Conservation (phyloP, 2,329 filamentous ascomycete genomes). For the Penicillium griseofulvum region DNA sequence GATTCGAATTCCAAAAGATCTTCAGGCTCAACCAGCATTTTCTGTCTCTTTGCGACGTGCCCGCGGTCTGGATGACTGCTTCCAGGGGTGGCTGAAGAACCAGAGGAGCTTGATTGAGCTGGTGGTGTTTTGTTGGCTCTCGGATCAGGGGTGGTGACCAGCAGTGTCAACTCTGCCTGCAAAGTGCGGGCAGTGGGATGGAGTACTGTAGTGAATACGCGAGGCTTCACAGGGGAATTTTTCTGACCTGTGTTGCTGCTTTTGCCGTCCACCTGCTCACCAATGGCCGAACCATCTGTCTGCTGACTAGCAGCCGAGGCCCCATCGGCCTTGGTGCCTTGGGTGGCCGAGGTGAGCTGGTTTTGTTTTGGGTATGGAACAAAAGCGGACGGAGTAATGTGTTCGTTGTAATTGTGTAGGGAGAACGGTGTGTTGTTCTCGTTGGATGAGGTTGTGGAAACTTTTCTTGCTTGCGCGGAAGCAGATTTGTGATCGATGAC, state of each 20-base stretch:
- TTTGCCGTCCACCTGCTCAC: slow-evolving; percentile 45
- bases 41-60: slow-evolving; percentile 63
- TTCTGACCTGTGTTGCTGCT: slow-evolving; percentile 46
- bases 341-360: slow-evolving; percentile 32
- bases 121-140: slow-evolving; percentile 49
- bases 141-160: slow-evolving; percentile 67
- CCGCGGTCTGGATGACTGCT: slow-evolving; percentile 58
- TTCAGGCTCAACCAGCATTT: slow-evolving; percentile 73
- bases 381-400: slow-evolving; percentile 84
- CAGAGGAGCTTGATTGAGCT: slow-evolving; percentile 41
- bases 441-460: slow-evolving; percentile 54
- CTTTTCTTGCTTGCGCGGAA: slow-evolving; percentile 58
- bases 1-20: slow-evolving; percentile 75
- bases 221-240: slow-evolving; percentile 49
- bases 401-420: slow-evolving; percentile 88
- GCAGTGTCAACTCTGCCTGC: slow-evolving; percentile 71
- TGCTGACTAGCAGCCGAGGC: slow-evolving; percentile 15
- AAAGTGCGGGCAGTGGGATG: slow-evolving; percentile 77
- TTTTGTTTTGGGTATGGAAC: slow-evolving; percentile 65
- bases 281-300: slow-evolving; percentile 21
- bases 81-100: slow-evolving; percentile 57
- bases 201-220: slow-evolving; percentile 74
- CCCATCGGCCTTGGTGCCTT: slow-evolving; percentile 26
- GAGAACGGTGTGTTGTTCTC: slow-evolving; percentile 70
- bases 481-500: slow-evolving; percentile 81